Conservation (phyloP, 2,329 filamentous ascomycete species). For the Phaeosphaeriaceae sp. region DNA sequence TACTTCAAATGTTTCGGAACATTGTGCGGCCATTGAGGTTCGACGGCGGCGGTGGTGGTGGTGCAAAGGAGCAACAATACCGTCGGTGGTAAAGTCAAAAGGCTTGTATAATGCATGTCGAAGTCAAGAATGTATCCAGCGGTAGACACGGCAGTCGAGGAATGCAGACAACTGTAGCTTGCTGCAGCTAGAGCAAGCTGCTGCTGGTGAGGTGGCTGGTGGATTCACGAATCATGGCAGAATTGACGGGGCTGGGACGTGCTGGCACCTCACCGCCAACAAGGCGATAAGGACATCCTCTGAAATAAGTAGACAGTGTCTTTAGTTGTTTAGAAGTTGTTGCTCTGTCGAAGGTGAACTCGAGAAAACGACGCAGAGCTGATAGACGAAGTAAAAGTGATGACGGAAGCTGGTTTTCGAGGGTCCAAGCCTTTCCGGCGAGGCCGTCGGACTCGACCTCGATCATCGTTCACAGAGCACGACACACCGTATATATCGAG, state of each 20-base stretch:
- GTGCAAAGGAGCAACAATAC: conserved; percentile 39
- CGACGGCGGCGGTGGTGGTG: conserved; percentile 30
- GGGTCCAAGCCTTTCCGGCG: background rate
- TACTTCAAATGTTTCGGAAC: conserved; percentile 56
- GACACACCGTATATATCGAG: background rate
- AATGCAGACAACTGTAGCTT: background rate
- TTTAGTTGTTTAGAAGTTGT: no score
- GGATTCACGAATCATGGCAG: conserved; percentile 25
- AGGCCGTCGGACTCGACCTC: background rate
- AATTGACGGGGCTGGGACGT: conserved; percentile 48
- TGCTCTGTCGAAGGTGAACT: background rate
- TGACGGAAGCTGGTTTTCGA: background rate
- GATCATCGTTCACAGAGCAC: background rate
- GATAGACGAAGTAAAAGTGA: background rate
- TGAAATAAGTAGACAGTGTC: background rate
- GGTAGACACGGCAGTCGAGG: background rate
- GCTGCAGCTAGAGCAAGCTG: conserved; percentile 5
- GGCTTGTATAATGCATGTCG: conserved; percentile 33
- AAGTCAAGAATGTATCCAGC: conserved; percentile 17
- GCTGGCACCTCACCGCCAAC: conserved; percentile 34
- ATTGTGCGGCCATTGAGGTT: conserved; percentile 56
- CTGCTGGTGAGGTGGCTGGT: conserved; percentile 40
- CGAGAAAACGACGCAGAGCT: background rate
- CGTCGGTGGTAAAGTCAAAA: conserved; percentile 43
- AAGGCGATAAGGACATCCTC: conserved; percentile 22